A percentile compares a stretch with the other conserved stretches of the same genome.
Conservation (phyloP, 495 filamentous ascomycete species). For the Trichoderma erinaceum region DNA sequence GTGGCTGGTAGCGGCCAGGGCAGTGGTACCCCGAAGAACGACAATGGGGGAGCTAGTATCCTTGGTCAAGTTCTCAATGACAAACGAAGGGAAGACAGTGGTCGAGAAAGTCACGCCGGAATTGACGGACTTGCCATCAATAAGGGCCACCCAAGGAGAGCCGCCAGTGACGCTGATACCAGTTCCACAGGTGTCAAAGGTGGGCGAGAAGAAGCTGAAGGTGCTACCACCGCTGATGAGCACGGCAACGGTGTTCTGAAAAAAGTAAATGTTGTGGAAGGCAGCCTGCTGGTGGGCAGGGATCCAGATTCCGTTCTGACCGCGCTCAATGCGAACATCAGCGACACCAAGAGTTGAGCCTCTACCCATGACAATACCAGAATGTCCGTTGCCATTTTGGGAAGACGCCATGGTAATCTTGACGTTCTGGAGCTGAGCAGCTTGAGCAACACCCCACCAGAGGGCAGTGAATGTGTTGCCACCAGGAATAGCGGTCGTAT, state of each 20-base stretch:
- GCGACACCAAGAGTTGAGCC: conserved; percentile 35
- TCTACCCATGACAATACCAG: conserved; percentile 59
- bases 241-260: conserved; percentile 49
- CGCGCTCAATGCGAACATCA: conserved; percentile 32
- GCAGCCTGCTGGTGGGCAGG: conserved; percentile 67
- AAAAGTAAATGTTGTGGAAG: conserved; percentile 59
- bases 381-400: conserved; percentile 44
- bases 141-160: conserved; percentile 34
- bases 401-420: conserved; percentile 53
- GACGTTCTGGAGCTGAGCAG: conserved; percentile 62
- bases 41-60: conserved; percentile 31
- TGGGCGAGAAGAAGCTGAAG: conserved; percentile 43
- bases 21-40: conserved; percentile 25
- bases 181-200: conserved; percentile 48
- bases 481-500: conserved; percentile 51
- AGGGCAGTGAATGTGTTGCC: conserved; percentile 49
- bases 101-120: conserved; percentile 35
- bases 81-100: conserved; percentile 31
- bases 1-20: conserved; percentile 23
- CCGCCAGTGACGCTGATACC: conserved; percentile 51
- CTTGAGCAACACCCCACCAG: conserved; percentile 66
- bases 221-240: conserved; percentile 57
- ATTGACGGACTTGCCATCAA: conserved; percentile 37
- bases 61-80: conserved; percentile 39
- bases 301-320: conserved; percentile 45